These are phyloP conservation scores for Fusarium tupiense DNA, from an alignment of 2,329 filamentous ascomycete genomes.

Conservation along the genomic window DNA sequence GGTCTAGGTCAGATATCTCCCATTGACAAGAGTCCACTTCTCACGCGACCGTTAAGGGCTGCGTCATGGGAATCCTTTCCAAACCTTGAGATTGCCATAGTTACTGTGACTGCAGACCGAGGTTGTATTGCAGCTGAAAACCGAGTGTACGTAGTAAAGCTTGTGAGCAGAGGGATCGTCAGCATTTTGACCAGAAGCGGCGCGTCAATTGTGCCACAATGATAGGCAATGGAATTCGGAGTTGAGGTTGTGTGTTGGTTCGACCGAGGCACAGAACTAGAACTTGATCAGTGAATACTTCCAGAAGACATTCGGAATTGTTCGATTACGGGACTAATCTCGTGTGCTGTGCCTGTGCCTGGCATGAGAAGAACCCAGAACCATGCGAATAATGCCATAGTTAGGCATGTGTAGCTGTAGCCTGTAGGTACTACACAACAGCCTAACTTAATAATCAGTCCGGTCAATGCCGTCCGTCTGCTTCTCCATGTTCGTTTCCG, in stretches of 20 bases:
- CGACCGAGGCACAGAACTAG: neutral
- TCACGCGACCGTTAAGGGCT: slow-evolving; percentile 9
- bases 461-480: neutral
- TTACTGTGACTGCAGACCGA: neutral
- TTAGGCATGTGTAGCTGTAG: neutral
- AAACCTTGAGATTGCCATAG: neutral
- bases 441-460: neutral
- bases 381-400: neutral
- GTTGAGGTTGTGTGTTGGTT: neutral
- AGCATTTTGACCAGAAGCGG: neutral
- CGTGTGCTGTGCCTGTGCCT: slow-evolving; percentile 1
- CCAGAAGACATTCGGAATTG: slow-evolving; percentile 22
- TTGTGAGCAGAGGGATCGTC: neutral
- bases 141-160: neutral
- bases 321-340: slow-evolving; percentile 15
- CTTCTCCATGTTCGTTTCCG: neutral
- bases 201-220: neutral
- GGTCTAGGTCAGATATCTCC: slow-evolving; percentile 5
- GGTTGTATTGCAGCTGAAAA: neutral
- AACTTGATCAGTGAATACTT: slow-evolving; percentile 10
- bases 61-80: slow-evolving; percentile 1
- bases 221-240: slow-evolving; percentile 7
- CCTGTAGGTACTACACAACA: neutral
- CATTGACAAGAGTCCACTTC: neutral
- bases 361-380: slow-evolving; percentile 9